Evolutionary conservation across 345 rosid genomes (phyloP), one percentile per base, ranked within the genome.

Genomic region (Salix suchowensis): DNA sequence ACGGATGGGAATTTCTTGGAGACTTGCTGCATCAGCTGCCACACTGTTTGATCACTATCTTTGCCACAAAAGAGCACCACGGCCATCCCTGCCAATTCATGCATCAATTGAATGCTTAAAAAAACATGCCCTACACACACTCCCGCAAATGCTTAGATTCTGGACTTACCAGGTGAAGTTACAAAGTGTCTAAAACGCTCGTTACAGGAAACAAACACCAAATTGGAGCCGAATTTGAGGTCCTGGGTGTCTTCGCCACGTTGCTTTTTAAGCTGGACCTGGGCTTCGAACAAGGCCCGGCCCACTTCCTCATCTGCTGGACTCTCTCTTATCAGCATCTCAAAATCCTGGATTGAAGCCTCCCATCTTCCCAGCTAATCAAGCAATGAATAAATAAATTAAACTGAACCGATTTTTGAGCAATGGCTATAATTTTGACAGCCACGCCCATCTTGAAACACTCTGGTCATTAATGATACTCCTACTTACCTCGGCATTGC

Each of bases 221-320:
- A 61, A 77, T 87, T 89, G 30, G 88, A 87, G 19, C 92, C 88
- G 67, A 74, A 74, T 79, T 86, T 82, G 82, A 81, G 76, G 75
- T 82, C 88, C 83, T 82, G 79, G 37, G 76, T 46, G 74, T 84
- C 83, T 81, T 82, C 89, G 23, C 88, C 88, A 2, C 72, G 83
- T 60, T 84, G 88, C 79, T 85, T 88, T 82, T 78, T 82, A 7
- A 93, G 86, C 70, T 88, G 88, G 60, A 75, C 73, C 77, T 86
- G 80, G n/a, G 90, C 97, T 55, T 92, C 94, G 4, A 80, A 77
- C 67, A 92, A 87, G 7, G 86, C 91, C 65, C 81, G 79, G 12
- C 37, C 71, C 67, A 93, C 89, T 67, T 91, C 92, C 65, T 93
- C 97, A 78, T 93, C 91, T 1, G 88, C 97, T 5, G 97, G 92